These are phyloP conservation scores for Fragaria iinumae DNA, from an alignment of 306 rosid genomes.

Conservation along the genomic window DNA sequence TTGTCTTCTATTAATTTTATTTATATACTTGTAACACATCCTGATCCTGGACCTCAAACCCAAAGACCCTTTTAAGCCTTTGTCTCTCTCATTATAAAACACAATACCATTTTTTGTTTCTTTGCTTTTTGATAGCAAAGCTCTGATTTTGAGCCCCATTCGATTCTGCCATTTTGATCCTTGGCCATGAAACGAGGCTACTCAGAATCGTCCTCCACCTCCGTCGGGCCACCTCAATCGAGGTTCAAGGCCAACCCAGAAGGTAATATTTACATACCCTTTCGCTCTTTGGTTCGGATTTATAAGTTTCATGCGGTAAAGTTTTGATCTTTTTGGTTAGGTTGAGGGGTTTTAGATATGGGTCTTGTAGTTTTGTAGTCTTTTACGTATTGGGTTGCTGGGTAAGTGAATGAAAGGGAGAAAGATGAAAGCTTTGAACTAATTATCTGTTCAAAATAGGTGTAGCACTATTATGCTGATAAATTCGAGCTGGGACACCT, in stretches of 20 bases:
- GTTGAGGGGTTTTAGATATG: conserved; percentile 34
- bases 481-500: neutral
- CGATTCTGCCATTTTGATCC: conserved; percentile 13
- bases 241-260: conserved; percentile 68
- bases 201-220: conserved; percentile 65
- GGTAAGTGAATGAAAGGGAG: conserved; percentile 6
- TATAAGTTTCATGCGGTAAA: conserved; percentile 16
- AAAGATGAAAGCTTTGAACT: neutral
- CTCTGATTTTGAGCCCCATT: conserved; percentile 17
- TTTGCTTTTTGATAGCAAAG: neutral
- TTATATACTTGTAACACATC: too few relatives aligned
- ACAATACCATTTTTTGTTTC: neutral
- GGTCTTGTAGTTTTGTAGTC: conserved; percentile 25
- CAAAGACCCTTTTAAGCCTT: neutral
- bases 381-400: conserved; percentile 27
- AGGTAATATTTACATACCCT: conserved; percentile 44
- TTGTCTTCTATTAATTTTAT: too few relatives aligned
- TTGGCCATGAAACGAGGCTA: conserved; percentile 80
- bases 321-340: conserved; percentile 21
- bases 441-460: neutral
- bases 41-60: neutral
- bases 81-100: neutral
- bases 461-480: neutral
- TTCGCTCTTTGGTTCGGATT: conserved; percentile 23
- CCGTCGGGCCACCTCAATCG: conserved; percentile 81